Base-by-base conservation (phyloP, 2,329 filamentous ascomycete species). In the Colletotrichum horii region DNA sequence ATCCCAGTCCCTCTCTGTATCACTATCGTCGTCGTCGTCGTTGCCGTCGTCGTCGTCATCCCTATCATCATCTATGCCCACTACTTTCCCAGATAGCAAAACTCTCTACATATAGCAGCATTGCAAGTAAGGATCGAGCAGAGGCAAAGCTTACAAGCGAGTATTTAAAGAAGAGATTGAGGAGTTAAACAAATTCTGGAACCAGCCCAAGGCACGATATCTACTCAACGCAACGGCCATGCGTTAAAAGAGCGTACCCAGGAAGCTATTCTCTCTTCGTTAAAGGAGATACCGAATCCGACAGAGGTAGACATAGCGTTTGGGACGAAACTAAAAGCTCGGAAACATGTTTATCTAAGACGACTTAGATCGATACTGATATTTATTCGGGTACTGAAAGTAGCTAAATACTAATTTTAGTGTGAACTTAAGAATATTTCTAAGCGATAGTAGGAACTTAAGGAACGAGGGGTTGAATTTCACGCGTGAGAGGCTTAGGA, bases 121-220 rank as follows among this genome's bases (percentile, higher is more conserved):
- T 48, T 48, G 19, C 19, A n/a, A 48, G 38, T n/a, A 16, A n/a
- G 19, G 19, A n/a, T 48, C 38, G 38, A 6, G 19, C 38, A 3
- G 38, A 48, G 16, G 3, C 19, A 48, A 48, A 48, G 38, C 19
- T n/a, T n/a, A 2, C 5, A 48, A 1, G 4, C 38, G n/a, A 48
- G 9, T 1, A 7, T 48, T 48, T 12, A n/a, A n/a, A 7, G 19
- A 12, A 48, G 9, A 4, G 38, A 7, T 48, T n/a, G 19, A 48
- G 2, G 19, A 11, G 9, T 6, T 7, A n/a, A 9, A n/a, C 0
- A 16, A n/a, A 12, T 48, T 48, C 0, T 5, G 6, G 38, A 48
- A n/a, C 9, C 9, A 48, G 2, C 5, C 38, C 38, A 12, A 48
- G 38, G 1, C 19, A 48, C 38, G n/a, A n/a, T n/a, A n/a, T n/a